Evolutionary conservation across 202 grass and related monocot genomes (phyloP).

Genomic region (Setaria italica): DNA sequence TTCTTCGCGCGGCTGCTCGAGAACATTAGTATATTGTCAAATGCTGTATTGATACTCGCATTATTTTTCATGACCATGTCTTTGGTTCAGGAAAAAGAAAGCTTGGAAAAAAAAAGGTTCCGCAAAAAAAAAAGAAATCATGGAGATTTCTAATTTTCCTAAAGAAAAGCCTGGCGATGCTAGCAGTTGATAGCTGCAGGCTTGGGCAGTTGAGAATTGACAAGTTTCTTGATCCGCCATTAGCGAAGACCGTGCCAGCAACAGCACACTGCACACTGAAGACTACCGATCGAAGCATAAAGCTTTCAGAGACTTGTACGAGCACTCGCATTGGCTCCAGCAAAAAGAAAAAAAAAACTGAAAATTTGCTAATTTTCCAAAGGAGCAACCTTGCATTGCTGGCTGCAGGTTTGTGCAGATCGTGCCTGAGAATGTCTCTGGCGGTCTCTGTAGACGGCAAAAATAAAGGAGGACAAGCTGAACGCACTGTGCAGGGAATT

Average conservation of each 20-base stretch:
- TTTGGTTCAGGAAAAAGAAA: not conserved
- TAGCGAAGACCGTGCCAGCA: too few relatives aligned
- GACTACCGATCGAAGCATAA: too few relatives aligned
- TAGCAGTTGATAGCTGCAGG: not conserved
- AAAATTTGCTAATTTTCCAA: not conserved
- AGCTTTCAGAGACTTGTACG: too few relatives aligned
- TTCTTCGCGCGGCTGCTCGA: slow-evolving; percentile 10
- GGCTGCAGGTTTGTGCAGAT: not conserved
- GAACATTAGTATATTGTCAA: not conserved
- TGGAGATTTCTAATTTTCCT: not conserved
- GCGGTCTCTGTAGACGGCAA: not conserved
- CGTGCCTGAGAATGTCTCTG: not conserved
- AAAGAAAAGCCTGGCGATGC: not conserved
- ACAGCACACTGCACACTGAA: too few relatives aligned
- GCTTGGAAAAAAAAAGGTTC: not conserved
- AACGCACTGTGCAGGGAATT: not conserved
- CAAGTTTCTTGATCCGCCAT: too few relatives aligned
- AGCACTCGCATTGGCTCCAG: not conserved
- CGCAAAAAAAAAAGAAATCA: not conserved
- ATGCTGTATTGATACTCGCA: not conserved
- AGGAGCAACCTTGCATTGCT: not conserved
- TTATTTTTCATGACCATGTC: not conserved
- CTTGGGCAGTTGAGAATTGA: too few relatives aligned
- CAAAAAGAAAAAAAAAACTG: too few relatives aligned
- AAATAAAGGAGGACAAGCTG: not conserved